Percentiles rank a stretch among this genome's conserved stretches.
phyloP scores from a whole-genome alignment of 345 rosid species.

The Noccaea caerulescens region DNA sequence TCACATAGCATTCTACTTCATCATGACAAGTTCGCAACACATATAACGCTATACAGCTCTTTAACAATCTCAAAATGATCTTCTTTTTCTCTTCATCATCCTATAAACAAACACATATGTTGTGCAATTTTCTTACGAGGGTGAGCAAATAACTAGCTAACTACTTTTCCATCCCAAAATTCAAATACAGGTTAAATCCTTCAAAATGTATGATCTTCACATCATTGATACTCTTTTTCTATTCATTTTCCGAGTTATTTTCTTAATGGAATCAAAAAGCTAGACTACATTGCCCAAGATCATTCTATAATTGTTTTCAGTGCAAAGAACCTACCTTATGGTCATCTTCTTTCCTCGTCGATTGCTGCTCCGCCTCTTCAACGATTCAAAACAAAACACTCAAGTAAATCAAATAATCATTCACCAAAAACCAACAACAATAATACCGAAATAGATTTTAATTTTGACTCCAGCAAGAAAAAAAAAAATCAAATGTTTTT shows the following conservation, averaged over 20 bases:
- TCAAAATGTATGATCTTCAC: constrained; percentile 8
- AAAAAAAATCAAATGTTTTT: constrained; percentile 9
- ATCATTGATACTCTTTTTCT: constrained; percentile 1
- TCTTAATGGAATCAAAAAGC: background rate
- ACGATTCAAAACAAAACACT: constrained; percentile 3
- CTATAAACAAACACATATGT: background rate
- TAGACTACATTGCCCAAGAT: background rate
- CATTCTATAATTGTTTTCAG: background rate
- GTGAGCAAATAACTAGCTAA: constrained; percentile 25
- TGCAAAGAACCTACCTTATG: constrained; percentile 51
- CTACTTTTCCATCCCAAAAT: constrained; percentile 10
- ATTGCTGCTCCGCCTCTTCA: constrained; percentile 61
- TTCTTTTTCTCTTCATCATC: background rate
- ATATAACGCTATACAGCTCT: background rate
- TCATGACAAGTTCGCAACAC: background rate
- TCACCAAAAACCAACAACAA: constrained; percentile 6
- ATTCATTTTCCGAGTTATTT: background rate
- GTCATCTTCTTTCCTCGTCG: constrained; percentile 48
- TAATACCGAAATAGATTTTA: constrained; percentile 13
- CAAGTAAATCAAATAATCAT: constrained; percentile 19
- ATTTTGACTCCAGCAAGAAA: constrained; percentile 11
- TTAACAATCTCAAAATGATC: constrained; percentile 4
- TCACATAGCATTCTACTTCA: constrained; percentile 20
- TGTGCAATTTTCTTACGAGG: background rate
- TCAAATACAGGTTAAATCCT: background rate